Conservation (phyloP, 345 rosid species). For the Lepidium sativum region DNA sequence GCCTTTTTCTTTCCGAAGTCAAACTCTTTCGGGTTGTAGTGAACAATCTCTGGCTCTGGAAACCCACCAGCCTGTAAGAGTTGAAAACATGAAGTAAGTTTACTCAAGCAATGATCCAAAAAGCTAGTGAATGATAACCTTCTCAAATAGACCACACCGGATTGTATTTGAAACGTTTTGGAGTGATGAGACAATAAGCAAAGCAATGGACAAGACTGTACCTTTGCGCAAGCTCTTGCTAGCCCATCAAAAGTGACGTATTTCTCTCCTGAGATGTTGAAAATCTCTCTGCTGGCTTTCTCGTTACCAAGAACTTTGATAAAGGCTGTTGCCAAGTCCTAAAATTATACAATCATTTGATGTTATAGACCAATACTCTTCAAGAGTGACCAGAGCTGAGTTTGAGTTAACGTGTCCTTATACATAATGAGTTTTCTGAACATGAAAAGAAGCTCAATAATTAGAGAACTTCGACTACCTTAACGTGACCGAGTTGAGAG, state of each 20-base stretch:
- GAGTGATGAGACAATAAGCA: not conserved
- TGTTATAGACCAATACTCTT: conserved; percentile 1
- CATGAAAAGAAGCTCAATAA: not conserved
- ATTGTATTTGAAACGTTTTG: not conserved
- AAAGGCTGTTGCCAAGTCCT: conserved; percentile 90
- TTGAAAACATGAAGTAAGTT: not conserved
- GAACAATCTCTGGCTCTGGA: conserved; percentile 88
- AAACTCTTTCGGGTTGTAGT: conserved; percentile 82
- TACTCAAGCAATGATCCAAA: not conserved
- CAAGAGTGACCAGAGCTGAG: not conserved
- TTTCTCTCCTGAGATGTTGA: conserved; percentile 92
- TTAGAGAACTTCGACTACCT: conserved; percentile 38
- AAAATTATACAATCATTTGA: conserved; percentile 17
- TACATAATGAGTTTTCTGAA: not conserved
- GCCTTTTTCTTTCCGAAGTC: conserved; percentile 97
- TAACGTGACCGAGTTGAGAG: conserved; percentile 92
- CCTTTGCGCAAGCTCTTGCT: conserved; percentile 97
- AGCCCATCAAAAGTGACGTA: conserved; percentile 85
- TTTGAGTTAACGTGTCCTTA: not conserved
- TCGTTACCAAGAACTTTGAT: conserved; percentile 67
- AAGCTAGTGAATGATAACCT: not conserved
- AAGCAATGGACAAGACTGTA: conserved; percentile 14
- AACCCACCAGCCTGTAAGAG: conserved; percentile 75
- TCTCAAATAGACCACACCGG: not conserved
- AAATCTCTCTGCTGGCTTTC: conserved; percentile 78